Percentiles rank a stretch among this genome's conserved stretches.
These are phyloP conservation scores for Fusarium devonianum DNA, from an alignment of 2,329 filamentous ascomycete species.

Conservation along the genomic window DNA sequence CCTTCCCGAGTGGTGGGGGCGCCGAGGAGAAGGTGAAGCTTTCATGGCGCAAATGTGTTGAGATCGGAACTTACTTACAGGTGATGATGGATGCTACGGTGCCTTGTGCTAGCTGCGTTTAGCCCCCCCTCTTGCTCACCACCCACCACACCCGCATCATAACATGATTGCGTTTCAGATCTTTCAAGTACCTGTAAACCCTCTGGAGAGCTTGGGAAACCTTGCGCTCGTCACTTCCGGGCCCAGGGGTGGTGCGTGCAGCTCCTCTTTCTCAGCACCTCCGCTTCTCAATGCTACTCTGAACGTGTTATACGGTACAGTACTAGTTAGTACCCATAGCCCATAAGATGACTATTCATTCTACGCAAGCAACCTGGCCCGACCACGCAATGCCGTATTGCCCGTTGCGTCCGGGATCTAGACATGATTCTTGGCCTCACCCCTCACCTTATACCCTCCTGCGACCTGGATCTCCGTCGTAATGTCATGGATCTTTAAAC, in stretches of 20 bases:
- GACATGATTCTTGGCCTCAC: slow-evolving; percentile 35
- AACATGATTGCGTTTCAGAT: slow-evolving; percentile 26
- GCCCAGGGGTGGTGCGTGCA: no score
- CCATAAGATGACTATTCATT: no score
- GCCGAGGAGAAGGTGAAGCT: slow-evolving; percentile 31
- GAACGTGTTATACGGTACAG: no score
- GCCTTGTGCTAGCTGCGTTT: slow-evolving; percentile 26
- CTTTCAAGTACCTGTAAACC: background rate
- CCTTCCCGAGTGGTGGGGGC: slow-evolving; percentile 25
- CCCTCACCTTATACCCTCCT: slow-evolving; percentile 31
- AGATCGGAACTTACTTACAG: slow-evolving; percentile 17
- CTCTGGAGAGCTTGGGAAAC: slow-evolving; percentile 21
- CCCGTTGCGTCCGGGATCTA: slow-evolving; percentile 25
- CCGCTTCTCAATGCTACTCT: background rate
- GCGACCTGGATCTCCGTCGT: slow-evolving; percentile 31
- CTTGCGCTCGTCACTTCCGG: slow-evolving; percentile 28
- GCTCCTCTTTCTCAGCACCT: slow-evolving; percentile 7
- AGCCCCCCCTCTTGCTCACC: slow-evolving; percentile 5
- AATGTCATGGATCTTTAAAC: slow-evolving; percentile 41
- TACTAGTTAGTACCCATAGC: no score
- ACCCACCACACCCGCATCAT: slow-evolving; percentile 27
- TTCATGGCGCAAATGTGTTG: slow-evolving; percentile 29
- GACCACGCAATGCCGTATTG: slow-evolving; percentile 9
- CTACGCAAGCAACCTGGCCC: slow-evolving; percentile 8
- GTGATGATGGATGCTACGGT: slow-evolving; percentile 9